These are phyloP conservation scores for Aquilaria agallochum DNA, from an alignment of 441 rosid species.

Conservation along the genomic window DNA sequence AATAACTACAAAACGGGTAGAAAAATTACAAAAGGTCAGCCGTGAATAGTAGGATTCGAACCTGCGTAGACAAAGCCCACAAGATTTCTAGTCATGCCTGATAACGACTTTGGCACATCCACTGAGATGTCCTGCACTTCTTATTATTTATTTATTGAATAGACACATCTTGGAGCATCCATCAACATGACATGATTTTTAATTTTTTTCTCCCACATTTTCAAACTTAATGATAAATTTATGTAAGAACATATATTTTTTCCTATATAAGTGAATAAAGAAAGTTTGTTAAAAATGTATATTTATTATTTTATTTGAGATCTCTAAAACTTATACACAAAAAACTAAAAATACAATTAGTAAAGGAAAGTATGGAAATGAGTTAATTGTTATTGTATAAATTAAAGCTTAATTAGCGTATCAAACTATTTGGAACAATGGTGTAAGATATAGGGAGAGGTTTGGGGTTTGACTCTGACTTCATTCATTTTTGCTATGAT, in stretches of 20 bases:
- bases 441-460: too few species aligned
- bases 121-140: slow-evolving; percentile 10
- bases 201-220: neutral
- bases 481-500: too few species aligned
- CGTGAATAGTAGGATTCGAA: slow-evolving; percentile 97
- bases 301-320: neutral
- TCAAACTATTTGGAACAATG: too few species aligned
- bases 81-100: slow-evolving; percentile 66
- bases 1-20: too few species aligned
- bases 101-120: slow-evolving; percentile 75
- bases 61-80: slow-evolving; percentile 65
- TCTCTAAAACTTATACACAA: too few species aligned
- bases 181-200: neutral
- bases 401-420: too few species aligned
- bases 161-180: too few species aligned
- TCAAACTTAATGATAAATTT: neutral
- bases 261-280: neutral
- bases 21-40: neutral
- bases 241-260: neutral
- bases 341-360: too few species aligned
- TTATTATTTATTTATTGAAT: too few species aligned
- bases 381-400: too few species aligned
- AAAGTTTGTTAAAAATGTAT: neutral
- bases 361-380: too few species aligned
- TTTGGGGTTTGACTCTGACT: too few species aligned